Base-by-base conservation (phyloP, 176 grass and related monocot genomes). In the Cenchrus americanus region DNA sequence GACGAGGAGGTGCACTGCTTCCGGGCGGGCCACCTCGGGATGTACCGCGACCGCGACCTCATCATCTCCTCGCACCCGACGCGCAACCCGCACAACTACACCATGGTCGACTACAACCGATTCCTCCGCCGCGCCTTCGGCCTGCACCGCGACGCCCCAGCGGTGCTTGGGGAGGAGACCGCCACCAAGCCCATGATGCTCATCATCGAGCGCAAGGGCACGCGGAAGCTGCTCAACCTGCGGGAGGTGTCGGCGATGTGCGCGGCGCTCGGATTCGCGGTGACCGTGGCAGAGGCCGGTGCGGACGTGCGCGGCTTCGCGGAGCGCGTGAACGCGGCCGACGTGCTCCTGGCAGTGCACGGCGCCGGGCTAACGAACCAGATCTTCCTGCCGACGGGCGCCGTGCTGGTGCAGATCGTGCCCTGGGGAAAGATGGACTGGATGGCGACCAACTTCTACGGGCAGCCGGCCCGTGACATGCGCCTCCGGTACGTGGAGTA, bases 371-470 rank as follows among this genome's bases (percentile, higher is more conserved):
- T 94, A 60, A 92, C 95, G 1, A 94, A 94, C 82, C 88, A 94
- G 83, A 79, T 94, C 44, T 97, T 97, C 83, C 90, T 97, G 24
- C 94, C 94, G 0, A 92, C 88, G 2, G 80, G 89, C 18, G 92
- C 89, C 23, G 92, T 94, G 44, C 69, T 97, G 37, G 51, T 97
- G 37, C 92, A 97, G 88, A 71, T 95, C 5, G 88, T 95, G 48
- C 93, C 93, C 10, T 95, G 90, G 93, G 93, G 93, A 12, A 92
- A 92, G 79, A 90, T 95, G 90, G 93, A 95, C 41, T 90, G 93
- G 87, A 87, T 92, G 82, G 87, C 93, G 0, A 92, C 78, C 60
- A 86, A 88, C 49, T 90, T 90, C 61, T 92, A 90, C 27, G 93
- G 90, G 1, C 79, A 92, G 30, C 88, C 88, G 15, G 90, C 90